phyloP scores from a whole-genome alignment of 23 red algal species.

The Gracilaria gracilis region DNA sequence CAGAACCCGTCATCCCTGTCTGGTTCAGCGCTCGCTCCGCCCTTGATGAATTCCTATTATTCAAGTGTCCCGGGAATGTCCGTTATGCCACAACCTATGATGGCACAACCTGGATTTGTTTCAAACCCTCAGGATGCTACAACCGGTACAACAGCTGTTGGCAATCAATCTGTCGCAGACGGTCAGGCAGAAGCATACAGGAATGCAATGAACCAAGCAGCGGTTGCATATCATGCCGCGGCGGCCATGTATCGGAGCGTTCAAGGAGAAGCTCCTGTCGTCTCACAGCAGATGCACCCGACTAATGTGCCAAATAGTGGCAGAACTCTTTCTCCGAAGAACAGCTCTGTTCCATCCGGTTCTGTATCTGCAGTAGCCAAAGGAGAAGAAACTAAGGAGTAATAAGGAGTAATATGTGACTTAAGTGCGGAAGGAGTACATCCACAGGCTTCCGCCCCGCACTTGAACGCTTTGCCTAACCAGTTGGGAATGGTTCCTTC shows the following conservation, averaged over 20 bases:
- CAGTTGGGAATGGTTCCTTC: background rate
- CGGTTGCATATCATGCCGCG: slow-evolving; percentile 63
- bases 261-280: slow-evolving; percentile 64
- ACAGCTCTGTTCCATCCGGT: background rate
- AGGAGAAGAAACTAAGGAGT: slow-evolving; percentile 20
- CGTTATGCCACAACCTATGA: slow-evolving; percentile 26
- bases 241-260: slow-evolving; percentile 67
- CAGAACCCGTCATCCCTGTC: background rate
- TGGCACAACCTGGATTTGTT: slow-evolving; percentile 26
- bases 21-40: slow-evolving; percentile 16
- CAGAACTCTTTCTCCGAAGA: background rate
- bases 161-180: background rate
- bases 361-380: background rate
- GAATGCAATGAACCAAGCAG: slow-evolving; percentile 49
- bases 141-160: background rate
- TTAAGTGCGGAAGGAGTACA: background rate
- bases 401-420: slow-evolving; percentile 5
- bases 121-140: background rate
- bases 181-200: slow-evolving; percentile 31
- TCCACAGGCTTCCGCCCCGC: background rate
- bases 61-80: slow-evolving; percentile 16
- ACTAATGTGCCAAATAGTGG: background rate
- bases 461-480: background rate
- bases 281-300: background rate
- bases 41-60: slow-evolving; percentile 27